phyloP scores from a whole-genome alignment of 345 rosid species.

The Acer saccharum region DNA sequence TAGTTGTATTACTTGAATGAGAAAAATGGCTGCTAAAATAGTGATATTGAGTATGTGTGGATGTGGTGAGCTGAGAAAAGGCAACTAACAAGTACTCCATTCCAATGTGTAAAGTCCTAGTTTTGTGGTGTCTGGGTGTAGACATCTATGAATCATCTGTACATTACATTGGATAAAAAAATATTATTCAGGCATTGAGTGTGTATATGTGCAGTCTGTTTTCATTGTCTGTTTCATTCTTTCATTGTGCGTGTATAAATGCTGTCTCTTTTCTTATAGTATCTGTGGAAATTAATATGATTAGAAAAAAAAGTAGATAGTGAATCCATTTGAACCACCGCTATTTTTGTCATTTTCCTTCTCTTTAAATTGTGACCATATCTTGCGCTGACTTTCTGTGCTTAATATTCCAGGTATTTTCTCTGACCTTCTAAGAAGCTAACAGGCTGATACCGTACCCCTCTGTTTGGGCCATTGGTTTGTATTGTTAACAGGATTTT shows the following conservation, averaged over 20 bases:
- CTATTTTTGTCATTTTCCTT: slow-evolving; percentile 2
- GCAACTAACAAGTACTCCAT: not conserved
- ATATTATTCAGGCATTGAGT: not conserved
- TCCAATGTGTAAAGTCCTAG: not conserved
- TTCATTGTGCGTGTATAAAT: not conserved
- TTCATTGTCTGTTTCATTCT: not conserved
- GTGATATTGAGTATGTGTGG: not conserved
- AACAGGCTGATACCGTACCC: slow-evolving; percentile 87
- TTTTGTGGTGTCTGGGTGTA: not conserved
- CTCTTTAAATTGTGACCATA: slow-evolving; percentile 4
- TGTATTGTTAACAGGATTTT: slow-evolving; percentile 91
- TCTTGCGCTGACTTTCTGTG: slow-evolving; percentile 52
- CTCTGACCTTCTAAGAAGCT: slow-evolving; percentile 96
- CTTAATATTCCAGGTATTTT: slow-evolving; percentile 96
- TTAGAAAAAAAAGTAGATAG: not conserved
- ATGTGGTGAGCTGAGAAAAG: not conserved
- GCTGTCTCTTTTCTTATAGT: not conserved
- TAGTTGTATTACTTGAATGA: not conserved
- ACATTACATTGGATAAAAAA: not conserved
- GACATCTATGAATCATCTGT: not conserved
- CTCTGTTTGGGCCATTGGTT: slow-evolving; percentile 84
- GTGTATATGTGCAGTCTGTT: slow-evolving; percentile 3
- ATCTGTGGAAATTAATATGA: not conserved
- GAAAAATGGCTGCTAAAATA: not conserved
- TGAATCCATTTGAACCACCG: slow-evolving; percentile 11